Percentiles rank a stretch among this genome's conserved stretches.
phyloP scores from a whole-genome alignment of 495 filamentous ascomycete genomes.

The Evernia prunastri region DNA sequence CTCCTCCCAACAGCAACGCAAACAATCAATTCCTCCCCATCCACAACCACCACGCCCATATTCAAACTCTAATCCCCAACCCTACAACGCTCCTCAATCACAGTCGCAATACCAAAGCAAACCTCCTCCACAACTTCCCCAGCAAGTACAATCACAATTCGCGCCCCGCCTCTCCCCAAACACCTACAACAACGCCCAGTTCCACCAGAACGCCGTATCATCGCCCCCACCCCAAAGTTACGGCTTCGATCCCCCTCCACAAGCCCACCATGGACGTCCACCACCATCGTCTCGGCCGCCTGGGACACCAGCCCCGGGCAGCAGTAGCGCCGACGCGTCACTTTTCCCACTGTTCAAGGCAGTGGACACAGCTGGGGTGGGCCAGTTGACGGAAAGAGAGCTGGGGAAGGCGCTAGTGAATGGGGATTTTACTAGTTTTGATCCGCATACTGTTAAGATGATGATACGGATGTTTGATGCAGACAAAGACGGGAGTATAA shows the following conservation, averaged over 20 bases:
- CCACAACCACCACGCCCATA: slow-evolving; percentile 26
- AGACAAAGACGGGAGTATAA: slow-evolving; percentile 80
- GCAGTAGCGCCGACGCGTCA: slow-evolving; percentile 55
- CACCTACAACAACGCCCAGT: slow-evolving; percentile 32
- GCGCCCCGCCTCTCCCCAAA: slow-evolving; percentile 32
- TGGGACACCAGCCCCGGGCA: slow-evolving; percentile 50
- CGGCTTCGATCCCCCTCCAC: slow-evolving; percentile 50
- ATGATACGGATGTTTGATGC: slow-evolving; percentile 98
- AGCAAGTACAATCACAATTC: slow-evolving; percentile 24
- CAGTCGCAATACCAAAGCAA: slow-evolving; percentile 28
- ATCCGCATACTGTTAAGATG: slow-evolving; percentile 93
- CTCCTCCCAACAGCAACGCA: slow-evolving; percentile 33
- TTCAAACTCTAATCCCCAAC: slow-evolving; percentile 29
- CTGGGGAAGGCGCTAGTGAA: slow-evolving; percentile 91
- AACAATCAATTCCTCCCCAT: slow-evolving; percentile 30
- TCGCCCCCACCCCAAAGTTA: slow-evolving; percentile 56
- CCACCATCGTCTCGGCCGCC: slow-evolving; percentile 56
- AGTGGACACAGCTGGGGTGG: slow-evolving; percentile 77
- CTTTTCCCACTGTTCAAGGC: slow-evolving; percentile 84
- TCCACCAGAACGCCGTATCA: slow-evolving; percentile 32
- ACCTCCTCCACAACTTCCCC: slow-evolving; percentile 29
- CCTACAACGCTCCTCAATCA: slow-evolving; percentile 23
- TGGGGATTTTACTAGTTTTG: slow-evolving; percentile 89
- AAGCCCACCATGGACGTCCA: slow-evolving; percentile 44
- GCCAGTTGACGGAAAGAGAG: slow-evolving; percentile 78